A percentile compares a stretch with the other conserved stretches of the same genome.
Evolutionary conservation across 2,329 filamentous ascomycete genomes (phyloP).

Genomic region (Scorias spongiosa): DNA sequence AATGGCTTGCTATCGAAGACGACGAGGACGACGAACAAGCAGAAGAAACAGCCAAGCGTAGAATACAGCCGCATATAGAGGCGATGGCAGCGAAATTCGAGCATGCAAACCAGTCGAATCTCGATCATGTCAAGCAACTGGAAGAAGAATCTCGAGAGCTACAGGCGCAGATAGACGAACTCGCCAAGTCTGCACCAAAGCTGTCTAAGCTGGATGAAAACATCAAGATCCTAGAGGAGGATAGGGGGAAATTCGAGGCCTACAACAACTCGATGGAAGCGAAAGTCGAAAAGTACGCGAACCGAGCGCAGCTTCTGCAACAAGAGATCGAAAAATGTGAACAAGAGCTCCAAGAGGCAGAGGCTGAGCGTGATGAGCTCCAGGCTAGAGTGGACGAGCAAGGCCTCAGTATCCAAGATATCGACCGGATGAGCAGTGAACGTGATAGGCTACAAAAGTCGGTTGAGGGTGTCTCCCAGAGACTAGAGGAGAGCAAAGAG

Average conservation of each 20-base stretch:
- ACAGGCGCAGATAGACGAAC: slow-evolving; percentile 71
- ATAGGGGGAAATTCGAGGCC: slow-evolving; percentile 86
- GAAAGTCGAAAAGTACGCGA: slow-evolving; percentile 79
- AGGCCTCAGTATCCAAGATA: slow-evolving; percentile 93
- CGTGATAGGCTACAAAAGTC: slow-evolving; percentile 83
- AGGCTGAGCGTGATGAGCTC: slow-evolving; percentile 64
- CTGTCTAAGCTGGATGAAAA: slow-evolving; percentile 72
- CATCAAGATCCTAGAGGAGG: slow-evolving; percentile 86
- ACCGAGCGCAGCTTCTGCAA: slow-evolving; percentile 64
- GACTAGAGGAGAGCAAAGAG: slow-evolving; percentile 73
- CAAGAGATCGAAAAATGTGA: slow-evolving; percentile 71
- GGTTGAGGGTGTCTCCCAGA: slow-evolving; percentile 58
- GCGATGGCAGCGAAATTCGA: slow-evolving; percentile 83
- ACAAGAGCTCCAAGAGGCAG: slow-evolving; percentile 59
- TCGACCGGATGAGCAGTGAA: slow-evolving; percentile 96
- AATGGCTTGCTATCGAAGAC: slow-evolving; percentile 73
- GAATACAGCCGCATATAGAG: slow-evolving; percentile 70
- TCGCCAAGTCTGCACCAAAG: slow-evolving; percentile 75
- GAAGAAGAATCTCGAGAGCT: slow-evolving; percentile 75
- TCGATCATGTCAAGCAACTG: slow-evolving; percentile 67
- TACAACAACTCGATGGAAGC: slow-evolving; percentile 77
- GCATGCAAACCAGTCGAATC: slow-evolving; percentile 66
- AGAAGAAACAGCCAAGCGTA: slow-evolving; percentile 66
- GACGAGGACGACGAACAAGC: slow-evolving; percentile 56
- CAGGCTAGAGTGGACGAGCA: slow-evolving; percentile 82